Conservation (phyloP, 345 rosid genomes). For the Euphorbia lathyris region DNA sequence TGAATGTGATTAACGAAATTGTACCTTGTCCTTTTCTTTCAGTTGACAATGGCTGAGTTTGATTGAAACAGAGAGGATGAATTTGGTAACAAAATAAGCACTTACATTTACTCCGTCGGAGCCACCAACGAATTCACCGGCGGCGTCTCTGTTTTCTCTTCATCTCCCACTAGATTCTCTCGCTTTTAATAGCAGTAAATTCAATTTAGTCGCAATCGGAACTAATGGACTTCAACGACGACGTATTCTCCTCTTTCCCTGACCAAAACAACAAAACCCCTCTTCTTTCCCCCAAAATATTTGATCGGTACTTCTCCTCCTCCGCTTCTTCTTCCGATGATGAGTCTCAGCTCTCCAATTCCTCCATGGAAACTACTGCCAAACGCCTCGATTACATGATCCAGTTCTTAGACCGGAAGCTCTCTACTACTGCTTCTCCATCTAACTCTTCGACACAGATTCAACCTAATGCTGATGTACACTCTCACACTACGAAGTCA, state of each 20-base stretch:
- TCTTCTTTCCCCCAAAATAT: conserved; percentile 43
- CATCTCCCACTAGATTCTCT: conserved; percentile 5
- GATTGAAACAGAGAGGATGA: no score
- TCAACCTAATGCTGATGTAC: neutral
- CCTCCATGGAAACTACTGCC: conserved; percentile 49
- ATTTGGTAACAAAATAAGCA: no score
- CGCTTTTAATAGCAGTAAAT: neutral
- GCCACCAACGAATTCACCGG: no score
- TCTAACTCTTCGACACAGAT: neutral
- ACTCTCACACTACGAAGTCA: neutral
- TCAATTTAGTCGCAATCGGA: neutral
- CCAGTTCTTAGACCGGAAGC: conserved; percentile 81
- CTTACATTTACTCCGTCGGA: no score
- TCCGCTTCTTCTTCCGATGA: conserved; percentile 32
- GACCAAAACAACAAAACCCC: neutral
- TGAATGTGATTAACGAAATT: no score
- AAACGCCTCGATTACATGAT: conserved; percentile 89
- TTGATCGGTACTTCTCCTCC: conserved; percentile 57
- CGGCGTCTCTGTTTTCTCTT: no score
- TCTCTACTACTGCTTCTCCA: conserved; percentile 12
- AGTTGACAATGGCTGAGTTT: no score
- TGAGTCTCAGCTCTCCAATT: conserved; percentile 31
- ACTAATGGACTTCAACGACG: conserved; percentile 14
- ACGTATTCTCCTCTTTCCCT: conserved; percentile 4
- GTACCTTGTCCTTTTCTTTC: no score